Evolutionary conservation across 306 rosid species (phyloP).

Genomic region (cucumber (Cucumis sativus)): Cucumber_9930_V3 NC_026657.2:4106001-4106500

Average conservation of each 20-base stretch:
- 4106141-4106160: neutral
- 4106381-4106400: neutral
- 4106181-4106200: neutral
- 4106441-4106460: conserved; percentile 50
- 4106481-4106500: conserved; percentile 97
- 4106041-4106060: conserved; percentile 21
- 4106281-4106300: conserved; percentile 93
- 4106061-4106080: conserved; percentile 28
- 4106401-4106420: neutral
- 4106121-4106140: conserved; percentile 92
- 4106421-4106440: conserved; percentile 14
- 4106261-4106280: conserved; percentile 91
- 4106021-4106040: conserved; percentile 24
- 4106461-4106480: conserved; percentile 78
- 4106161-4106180: neutral
- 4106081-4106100: conserved; percentile 65
- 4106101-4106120: conserved; percentile 90
- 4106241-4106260: conserved; percentile 59
- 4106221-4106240: conserved; percentile 46
- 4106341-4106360: neutral
- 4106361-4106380: neutral
- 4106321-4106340: conserved; percentile 49
- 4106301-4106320: conserved; percentile 79
- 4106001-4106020: conserved; percentile 21
- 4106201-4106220: neutral